These are phyloP conservation scores for Phlebiopsis gigantea DNA, from an alignment of 768 basidiomycete genomes.

Conservation along the genomic window DNA sequence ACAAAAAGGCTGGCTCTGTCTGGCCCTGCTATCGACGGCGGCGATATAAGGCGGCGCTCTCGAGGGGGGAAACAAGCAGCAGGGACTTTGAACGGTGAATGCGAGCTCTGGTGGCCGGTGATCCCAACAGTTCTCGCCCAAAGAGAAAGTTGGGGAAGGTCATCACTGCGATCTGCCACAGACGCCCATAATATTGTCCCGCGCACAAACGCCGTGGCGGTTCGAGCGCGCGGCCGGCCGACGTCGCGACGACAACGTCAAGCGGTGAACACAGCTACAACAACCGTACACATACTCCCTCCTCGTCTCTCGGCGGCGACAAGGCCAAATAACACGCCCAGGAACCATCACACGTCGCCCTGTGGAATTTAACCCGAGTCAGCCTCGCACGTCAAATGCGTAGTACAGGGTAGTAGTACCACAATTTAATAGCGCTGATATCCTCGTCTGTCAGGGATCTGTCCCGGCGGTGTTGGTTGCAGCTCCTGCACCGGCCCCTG, in stretches of 20 bases:
- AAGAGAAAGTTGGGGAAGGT: background rate
- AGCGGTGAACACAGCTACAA: background rate
- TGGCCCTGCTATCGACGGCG: background rate
- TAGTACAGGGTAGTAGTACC: too few relatives aligned
- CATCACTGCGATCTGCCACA: background rate
- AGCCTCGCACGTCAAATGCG: background rate
- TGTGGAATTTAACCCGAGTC: background rate
- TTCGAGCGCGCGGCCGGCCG: background rate
- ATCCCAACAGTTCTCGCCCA: background rate
- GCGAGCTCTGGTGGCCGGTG: background rate
- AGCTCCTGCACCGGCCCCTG: too few relatives aligned
- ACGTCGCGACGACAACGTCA: background rate
- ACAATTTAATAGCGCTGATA: too few relatives aligned
- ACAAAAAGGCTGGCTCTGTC: background rate
- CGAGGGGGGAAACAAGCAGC: background rate
- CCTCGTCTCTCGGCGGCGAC: background rate
- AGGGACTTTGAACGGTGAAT: constrained; percentile 2
- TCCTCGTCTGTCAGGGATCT: too few relatives aligned
- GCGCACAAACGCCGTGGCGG: background rate
- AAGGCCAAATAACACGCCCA: background rate
- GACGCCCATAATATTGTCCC: background rate
- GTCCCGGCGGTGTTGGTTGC: too few relatives aligned
- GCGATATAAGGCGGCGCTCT: background rate
- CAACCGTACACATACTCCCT: background rate
- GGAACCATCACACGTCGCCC: background rate